Conservation (phyloP, 768 basidiomycete genomes). For the Pleurotus djamor region DNA sequence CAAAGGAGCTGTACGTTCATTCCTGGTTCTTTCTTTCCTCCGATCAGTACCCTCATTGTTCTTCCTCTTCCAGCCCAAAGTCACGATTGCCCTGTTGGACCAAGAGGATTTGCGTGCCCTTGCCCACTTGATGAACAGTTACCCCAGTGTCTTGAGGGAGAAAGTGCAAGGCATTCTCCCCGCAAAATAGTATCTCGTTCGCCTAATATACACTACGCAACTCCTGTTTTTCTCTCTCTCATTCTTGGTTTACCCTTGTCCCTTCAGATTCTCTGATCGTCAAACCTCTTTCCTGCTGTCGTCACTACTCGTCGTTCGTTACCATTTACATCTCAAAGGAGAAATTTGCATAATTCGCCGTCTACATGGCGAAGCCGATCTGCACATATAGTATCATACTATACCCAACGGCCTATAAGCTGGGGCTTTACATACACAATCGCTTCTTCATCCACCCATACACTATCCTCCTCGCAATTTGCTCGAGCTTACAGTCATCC, state of each 20-base stretch:
- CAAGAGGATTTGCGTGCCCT: slow-evolving; percentile 82
- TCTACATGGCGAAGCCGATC: background rate
- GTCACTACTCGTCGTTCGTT: background rate
- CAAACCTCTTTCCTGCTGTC: slow-evolving; percentile 1
- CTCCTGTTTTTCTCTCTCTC: background rate
- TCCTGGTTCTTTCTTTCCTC: background rate
- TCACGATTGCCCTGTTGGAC: slow-evolving; percentile 82
- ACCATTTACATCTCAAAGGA: slow-evolving; percentile 1
- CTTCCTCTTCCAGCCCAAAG: slow-evolving; percentile 57
- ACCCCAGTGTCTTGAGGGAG: slow-evolving; percentile 78
- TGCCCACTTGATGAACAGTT: slow-evolving; percentile 86
- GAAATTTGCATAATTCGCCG: slow-evolving; percentile 3
- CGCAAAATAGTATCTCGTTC: slow-evolving; percentile 14
- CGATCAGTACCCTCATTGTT: slow-evolving; percentile 2
- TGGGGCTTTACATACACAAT: slow-evolving; percentile 4
- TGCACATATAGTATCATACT: background rate
- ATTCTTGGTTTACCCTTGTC: background rate
- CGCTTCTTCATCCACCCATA: slow-evolving; percentile 2
- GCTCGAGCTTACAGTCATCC: slow-evolving; percentile 8
- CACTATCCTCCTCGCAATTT: background rate
- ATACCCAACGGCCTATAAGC: background rate
- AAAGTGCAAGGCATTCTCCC: slow-evolving; percentile 37
- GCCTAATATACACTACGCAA: slow-evolving; percentile 1
- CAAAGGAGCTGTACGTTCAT: slow-evolving; percentile 65
- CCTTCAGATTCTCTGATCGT: slow-evolving; percentile 1